Base-by-base conservation (phyloP, 768 basidiomycete genomes). In the Mycena venus region DNA sequence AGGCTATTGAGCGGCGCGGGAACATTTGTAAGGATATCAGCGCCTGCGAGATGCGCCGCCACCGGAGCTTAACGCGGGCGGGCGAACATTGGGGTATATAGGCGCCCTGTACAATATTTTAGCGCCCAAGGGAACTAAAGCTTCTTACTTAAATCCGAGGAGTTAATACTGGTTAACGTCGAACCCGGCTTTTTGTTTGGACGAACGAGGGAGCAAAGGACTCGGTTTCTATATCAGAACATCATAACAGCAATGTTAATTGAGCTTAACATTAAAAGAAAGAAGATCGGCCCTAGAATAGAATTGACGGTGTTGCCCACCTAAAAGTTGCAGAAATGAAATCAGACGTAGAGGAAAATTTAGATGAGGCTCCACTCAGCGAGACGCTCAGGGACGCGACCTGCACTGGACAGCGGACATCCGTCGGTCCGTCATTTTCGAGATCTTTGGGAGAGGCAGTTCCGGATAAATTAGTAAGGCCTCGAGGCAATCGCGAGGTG, bases 401-500 rank as follows among this genome's bases (percentile, higher is more conserved):
- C n/a, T n/a, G n/a, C n/a, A n/a, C 21, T 29, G 14, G 25, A 19
- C 11, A 25, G 47, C 47, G 47, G 42, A 17, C 7, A 19, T 19
- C 42, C n/a, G n/a, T n/a, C n/a, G n/a, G n/a, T n/a, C n/a, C n/a
- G n/a, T n/a, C n/a, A n/a, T n/a, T n/a, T n/a, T n/a, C n/a, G n/a
- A n/a, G n/a, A n/a, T n/a, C n/a, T n/a, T n/a, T n/a, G n/a, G n/a
- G n/a, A 19, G 29, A 31, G 15, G 53, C 53, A 29, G 27, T 55
- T 29, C 56, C 7, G n/a, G n/a, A n/a, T n/a, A n/a, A n/a, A n/a
- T n/a, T n/a, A n/a, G 58, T 32, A 27, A 32, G 0, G 19, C n/a
- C 62, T 49, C 44, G 62, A 63, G 62, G 62, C 44, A 63, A 63
- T 23, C 2, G 44, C 27, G 42, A 63, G 42, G 42, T n/a, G 42